phyloP scores from a whole-genome alignment of 1,284 basidiomycete species.

The Ganoderma boninense region DNA sequence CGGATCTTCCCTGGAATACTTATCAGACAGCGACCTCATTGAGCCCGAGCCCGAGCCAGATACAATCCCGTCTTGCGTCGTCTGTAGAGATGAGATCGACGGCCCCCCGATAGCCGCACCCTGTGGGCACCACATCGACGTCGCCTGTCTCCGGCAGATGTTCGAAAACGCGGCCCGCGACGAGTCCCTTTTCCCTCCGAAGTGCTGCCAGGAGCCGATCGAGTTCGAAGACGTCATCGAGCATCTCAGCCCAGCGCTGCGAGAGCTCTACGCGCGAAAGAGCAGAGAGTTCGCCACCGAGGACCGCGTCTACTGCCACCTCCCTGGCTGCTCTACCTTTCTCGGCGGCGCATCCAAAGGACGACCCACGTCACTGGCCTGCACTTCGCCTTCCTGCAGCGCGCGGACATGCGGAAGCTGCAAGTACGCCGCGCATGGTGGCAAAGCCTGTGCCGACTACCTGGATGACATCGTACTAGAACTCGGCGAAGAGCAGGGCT shows the following conservation, averaged over 20 bases:
- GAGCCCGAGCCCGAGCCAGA: not conserved
- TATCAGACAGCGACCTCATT: not conserved
- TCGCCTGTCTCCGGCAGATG: constrained; percentile 29
- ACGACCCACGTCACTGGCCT: not conserved
- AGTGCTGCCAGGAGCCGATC: constrained; percentile 29
- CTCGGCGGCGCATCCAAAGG: constrained; percentile 15
- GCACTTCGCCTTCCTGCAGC: constrained; percentile 11
- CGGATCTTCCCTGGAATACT: not conserved
- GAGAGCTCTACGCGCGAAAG: constrained; percentile 15
- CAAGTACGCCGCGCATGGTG: constrained; percentile 30
- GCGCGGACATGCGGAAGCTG: constrained; percentile 27
- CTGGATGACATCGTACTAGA: constrained; percentile 25
- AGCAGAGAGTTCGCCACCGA: constrained; percentile 22
- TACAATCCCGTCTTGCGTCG: constrained; percentile 15
- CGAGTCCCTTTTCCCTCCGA: constrained; percentile 33
- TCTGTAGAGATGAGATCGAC: constrained; percentile 28
- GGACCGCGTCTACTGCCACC: constrained; percentile 32
- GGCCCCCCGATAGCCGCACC: constrained; percentile 8
- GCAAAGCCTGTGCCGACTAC: constrained; percentile 15
- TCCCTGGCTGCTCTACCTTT: constrained; percentile 29
- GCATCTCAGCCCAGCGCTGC: constrained; percentile 16
- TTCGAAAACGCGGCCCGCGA: constrained; percentile 30
- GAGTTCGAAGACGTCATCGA: constrained; percentile 21
- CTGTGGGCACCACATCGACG: constrained; percentile 33
- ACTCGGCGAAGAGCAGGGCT: constrained; percentile 27